Conservation (phyloP, 108 stramenopile species). For the Skeletonema marinoi region DNA sequence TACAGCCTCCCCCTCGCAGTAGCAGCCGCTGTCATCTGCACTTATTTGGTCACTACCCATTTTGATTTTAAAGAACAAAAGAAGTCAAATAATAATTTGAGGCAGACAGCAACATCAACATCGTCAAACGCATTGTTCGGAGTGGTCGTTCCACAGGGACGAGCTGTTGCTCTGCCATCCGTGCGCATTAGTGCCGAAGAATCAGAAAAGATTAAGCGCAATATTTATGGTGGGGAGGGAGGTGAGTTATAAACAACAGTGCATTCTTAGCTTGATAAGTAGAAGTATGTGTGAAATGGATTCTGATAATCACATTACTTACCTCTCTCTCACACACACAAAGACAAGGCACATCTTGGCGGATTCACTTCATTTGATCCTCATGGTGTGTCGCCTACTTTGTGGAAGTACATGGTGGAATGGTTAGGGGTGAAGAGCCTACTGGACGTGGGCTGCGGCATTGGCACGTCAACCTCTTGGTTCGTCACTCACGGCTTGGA, state of each 20-base stretch:
- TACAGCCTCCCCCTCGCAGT: neutral
- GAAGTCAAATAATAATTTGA: neutral
- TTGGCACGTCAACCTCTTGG: slow-evolving; percentile 70
- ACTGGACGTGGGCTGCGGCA: slow-evolving; percentile 86
- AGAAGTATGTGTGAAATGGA: no score
- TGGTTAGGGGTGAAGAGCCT: slow-evolving; percentile 63
- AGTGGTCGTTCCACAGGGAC: neutral
- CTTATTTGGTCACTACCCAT: neutral
- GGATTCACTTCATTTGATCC: slow-evolving; percentile 73
- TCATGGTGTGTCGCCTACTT: slow-evolving; percentile 51
- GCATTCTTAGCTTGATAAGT: no score
- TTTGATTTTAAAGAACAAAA: neutral
- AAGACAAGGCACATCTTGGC: slow-evolving; percentile 73
- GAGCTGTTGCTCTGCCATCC: slow-evolving; percentile 32
- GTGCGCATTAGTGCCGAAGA: slow-evolving; percentile 33
- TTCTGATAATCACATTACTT: no score
- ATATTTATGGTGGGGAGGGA: slow-evolving; percentile 69
- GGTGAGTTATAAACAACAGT: neutral
- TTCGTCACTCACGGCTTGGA: slow-evolving; percentile 69
- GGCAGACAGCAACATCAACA: neutral
- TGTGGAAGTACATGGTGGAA: slow-evolving; percentile 59
- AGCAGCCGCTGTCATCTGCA: neutral
- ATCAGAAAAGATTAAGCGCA: slow-evolving; percentile 20
- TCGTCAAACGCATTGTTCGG: neutral
- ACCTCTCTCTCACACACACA: neutral